Conservation (phyloP, 1,284 basidiomycete genomes). For the Apiotrichum laibachii region DNA sequence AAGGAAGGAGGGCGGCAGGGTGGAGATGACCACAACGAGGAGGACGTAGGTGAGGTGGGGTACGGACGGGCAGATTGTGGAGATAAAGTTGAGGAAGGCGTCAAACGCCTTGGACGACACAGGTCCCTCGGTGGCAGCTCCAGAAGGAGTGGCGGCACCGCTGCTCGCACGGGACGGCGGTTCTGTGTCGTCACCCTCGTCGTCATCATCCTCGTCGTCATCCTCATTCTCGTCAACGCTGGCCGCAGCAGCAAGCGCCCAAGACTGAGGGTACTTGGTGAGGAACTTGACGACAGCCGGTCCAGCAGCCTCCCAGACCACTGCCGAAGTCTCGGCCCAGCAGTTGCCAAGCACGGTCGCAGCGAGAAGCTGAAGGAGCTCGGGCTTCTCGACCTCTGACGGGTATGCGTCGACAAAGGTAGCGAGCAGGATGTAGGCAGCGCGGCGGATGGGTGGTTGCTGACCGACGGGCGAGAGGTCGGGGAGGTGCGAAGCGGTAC, state of each 20-base stretch:
- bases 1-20: slow-evolving; percentile 35
- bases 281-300: slow-evolving; percentile 68
- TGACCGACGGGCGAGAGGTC: slow-evolving; percentile 18
- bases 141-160: slow-evolving; percentile 5
- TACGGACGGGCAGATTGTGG: slow-evolving; percentile 43
- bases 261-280: slow-evolving; percentile 62
- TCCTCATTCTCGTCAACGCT: slow-evolving; percentile 51
- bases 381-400: slow-evolving; percentile 26
- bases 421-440: slow-evolving; percentile 39
- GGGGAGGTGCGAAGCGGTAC: slow-evolving; percentile 8
- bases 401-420: slow-evolving; percentile 33
- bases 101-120: slow-evolving; percentile 55
- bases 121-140: background rate
- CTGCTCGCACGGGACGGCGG: slow-evolving; percentile 8
- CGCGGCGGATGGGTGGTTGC: slow-evolving; percentile 44
- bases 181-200: slow-evolving; percentile 46
- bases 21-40: slow-evolving; percentile 43
- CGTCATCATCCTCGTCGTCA: slow-evolving; percentile 32
- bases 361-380: slow-evolving; percentile 54
- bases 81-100: slow-evolving; percentile 51
- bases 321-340: slow-evolving; percentile 69
- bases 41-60: slow-evolving; percentile 46
- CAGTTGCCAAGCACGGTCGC: slow-evolving; percentile 65
- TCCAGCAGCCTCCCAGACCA: slow-evolving; percentile 67
- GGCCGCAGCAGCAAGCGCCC: slow-evolving; percentile 54